Conservation (phyloP, 139 green algal species). For the Helicosporidium sp. region DNA sequence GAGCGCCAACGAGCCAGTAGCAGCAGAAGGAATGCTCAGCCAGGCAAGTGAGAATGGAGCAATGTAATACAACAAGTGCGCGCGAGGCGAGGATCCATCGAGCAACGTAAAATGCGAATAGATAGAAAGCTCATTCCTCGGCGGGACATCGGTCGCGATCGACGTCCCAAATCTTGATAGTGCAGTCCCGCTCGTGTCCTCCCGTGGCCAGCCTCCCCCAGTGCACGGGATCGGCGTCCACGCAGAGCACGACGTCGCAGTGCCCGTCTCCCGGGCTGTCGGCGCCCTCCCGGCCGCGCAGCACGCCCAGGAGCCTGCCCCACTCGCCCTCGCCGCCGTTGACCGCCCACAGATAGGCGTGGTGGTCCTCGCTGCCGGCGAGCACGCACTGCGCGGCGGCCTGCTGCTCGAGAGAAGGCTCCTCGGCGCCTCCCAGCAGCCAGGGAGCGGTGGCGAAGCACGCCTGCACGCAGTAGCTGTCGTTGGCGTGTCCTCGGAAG, state of each 20-base stretch:
- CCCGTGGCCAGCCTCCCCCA: slow-evolving; percentile 19
- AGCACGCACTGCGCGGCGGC: slow-evolving; percentile 38
- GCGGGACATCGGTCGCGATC: too few relatives aligned
- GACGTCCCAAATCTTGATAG: slow-evolving; percentile 43
- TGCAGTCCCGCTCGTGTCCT: slow-evolving; percentile 31
- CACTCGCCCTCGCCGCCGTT: slow-evolving; percentile 28
- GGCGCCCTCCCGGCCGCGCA: slow-evolving; percentile 13
- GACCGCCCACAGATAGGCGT: slow-evolving; percentile 60
- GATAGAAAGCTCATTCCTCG: too few relatives aligned
- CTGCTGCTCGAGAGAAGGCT: neutral
- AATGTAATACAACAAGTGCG: too few relatives aligned
- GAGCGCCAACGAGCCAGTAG: too few relatives aligned
- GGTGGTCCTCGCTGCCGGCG: slow-evolving; percentile 60
- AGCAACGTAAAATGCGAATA: too few relatives aligned
- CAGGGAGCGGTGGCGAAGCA: too few relatives aligned
- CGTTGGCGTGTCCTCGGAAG: slow-evolving; percentile 35
- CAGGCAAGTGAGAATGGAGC: too few relatives aligned
- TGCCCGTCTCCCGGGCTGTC: slow-evolving; percentile 29
- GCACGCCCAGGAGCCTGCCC: slow-evolving; percentile 1
- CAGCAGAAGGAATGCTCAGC: too few relatives aligned
- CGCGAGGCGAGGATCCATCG: too few relatives aligned
- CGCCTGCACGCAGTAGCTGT: slow-evolving; percentile 22
- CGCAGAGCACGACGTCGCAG: slow-evolving; percentile 15
- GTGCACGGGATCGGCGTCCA: slow-evolving; percentile 2
- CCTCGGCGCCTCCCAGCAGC: neutral